A percentile compares a stretch with the other conserved stretches of the same genome.
phyloP scores from a whole-genome alignment of 306 rosid genomes.

The Benincasa hispida region DNA sequence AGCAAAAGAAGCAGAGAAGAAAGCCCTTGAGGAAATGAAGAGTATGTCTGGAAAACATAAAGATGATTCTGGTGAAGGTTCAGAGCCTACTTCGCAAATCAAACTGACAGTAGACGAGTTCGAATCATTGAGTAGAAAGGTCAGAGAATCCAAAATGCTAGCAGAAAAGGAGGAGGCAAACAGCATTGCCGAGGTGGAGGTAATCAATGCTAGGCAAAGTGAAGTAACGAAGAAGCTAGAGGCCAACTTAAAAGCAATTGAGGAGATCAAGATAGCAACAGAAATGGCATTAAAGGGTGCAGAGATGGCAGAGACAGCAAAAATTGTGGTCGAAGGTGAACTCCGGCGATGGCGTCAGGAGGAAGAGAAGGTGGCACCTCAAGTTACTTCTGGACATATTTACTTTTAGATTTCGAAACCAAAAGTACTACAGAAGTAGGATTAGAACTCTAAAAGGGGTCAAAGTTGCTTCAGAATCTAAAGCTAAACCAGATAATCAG shows the following conservation, averaged over 20 bases:
- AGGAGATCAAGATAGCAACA: slow-evolving; percentile 51
- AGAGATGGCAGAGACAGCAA: slow-evolving; percentile 59
- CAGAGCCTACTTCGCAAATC: slow-evolving; percentile 24
- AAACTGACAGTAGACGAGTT: slow-evolving; percentile 32
- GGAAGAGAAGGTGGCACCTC: slow-evolving; percentile 25
- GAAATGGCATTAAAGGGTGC: slow-evolving; percentile 51
- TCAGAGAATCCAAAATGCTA: slow-evolving; percentile 26
- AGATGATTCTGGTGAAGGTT: background rate
- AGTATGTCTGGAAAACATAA: slow-evolving; percentile 20
- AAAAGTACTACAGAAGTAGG: background rate
- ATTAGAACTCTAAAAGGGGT: background rate
- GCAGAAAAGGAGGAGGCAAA: slow-evolving; percentile 41
- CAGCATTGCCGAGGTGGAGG: slow-evolving; percentile 26
- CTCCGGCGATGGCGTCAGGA: slow-evolving; percentile 36
- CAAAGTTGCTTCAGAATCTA: background rate
- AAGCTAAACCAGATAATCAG: background rate
- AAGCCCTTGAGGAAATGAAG: slow-evolving; percentile 39
- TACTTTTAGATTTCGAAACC: slow-evolving; percentile 1
- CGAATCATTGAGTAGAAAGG: slow-evolving; percentile 35
- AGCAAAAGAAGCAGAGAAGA: slow-evolving; percentile 49
- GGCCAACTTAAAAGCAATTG: slow-evolving; percentile 46
- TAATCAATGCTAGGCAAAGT: slow-evolving; percentile 24
- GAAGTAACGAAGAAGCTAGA: slow-evolving; percentile 43
- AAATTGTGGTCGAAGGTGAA: slow-evolving; percentile 41
- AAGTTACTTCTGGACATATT: slow-evolving; percentile 9